Percentiles rank a stretch among this genome's conserved stretches.
Evolutionary conservation across 768 basidiomycete species (phyloP).

Genomic region (Leccinum ochraceum): DNA sequence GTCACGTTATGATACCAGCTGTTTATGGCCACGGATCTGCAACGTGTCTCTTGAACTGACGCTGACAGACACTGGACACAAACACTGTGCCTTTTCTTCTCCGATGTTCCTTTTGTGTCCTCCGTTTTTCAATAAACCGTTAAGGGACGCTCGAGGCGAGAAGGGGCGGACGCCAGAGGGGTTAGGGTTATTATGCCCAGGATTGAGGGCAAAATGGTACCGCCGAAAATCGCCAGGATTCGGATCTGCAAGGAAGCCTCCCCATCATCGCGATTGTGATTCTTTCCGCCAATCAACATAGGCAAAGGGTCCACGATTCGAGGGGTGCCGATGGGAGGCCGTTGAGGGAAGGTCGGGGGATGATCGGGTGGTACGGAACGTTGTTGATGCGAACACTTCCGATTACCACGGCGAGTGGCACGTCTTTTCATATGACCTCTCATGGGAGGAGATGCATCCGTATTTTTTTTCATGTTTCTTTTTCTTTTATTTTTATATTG

Average conservation of each 20-base stretch:
- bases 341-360: slow-evolving; percentile 5
- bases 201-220: slow-evolving; percentile 21
- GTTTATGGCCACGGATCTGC: slow-evolving; percentile 7
- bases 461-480: slow-evolving; percentile 11
- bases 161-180: slow-evolving; percentile 2
- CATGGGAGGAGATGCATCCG: slow-evolving; percentile 13
- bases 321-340: slow-evolving; percentile 3
- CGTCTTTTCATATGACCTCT: slow-evolving; percentile 22
- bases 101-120: not conserved
- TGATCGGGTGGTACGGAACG: slow-evolving; percentile 18
- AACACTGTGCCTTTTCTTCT: slow-evolving; percentile 3
- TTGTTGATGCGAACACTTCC: slow-evolving; percentile 14
- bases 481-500: slow-evolving; percentile 1
- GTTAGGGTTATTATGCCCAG: slow-evolving; percentile 22
- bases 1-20: not conserved
- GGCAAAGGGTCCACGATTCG: not conserved
- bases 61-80: slow-evolving; percentile 7
- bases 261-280: slow-evolving; percentile 9
- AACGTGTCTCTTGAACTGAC: slow-evolving; percentile 3
- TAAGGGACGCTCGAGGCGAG: not conserved
- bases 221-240: slow-evolving; percentile 29
- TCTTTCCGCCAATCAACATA: slow-evolving; percentile 24
- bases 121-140: not conserved
- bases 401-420: slow-evolving; percentile 25
- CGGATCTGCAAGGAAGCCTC: slow-evolving; percentile 30